These are phyloP conservation scores for Flammula alnicola DNA, from an alignment of 1,284 basidiomycete species.

Conservation along the genomic window DNA sequence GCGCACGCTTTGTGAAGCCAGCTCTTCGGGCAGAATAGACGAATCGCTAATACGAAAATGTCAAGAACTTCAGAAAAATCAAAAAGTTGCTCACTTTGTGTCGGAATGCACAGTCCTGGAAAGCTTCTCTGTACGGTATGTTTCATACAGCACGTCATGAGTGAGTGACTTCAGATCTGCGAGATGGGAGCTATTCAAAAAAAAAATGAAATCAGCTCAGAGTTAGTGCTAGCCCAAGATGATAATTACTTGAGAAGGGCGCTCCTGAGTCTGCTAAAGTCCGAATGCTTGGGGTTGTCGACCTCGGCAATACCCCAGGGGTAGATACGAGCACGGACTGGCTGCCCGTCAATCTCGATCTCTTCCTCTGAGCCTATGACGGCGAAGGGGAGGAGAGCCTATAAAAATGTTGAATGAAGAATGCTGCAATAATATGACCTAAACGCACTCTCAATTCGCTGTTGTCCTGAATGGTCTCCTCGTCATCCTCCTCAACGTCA, in stretches of 20 bases:
- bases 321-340: conserved; percentile 91
- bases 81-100: conserved; percentile 61
- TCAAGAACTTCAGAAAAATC: conserved; percentile 13
- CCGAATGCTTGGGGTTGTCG: conserved; percentile 98
- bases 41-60: conserved; percentile 66
- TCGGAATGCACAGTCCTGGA: conserved; percentile 91
- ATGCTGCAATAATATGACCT: neutral
- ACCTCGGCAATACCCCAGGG: conserved; percentile 99
- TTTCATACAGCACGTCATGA: conserved; percentile 94
- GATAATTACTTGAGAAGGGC: conserved; percentile 82
- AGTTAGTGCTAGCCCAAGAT: neutral
- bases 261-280: conserved; percentile 91
- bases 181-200: conserved; percentile 79
- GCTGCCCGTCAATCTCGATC: conserved; percentile 90
- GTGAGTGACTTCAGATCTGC: conserved; percentile 95
- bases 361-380: conserved; percentile 98
- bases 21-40: conserved; percentile 92
- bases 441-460: conserved; percentile 82
- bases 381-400: conserved; percentile 94
- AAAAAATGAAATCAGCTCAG: conserved; percentile 13
- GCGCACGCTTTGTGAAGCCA: conserved; percentile 94
- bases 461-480: conserved; percentile 98
- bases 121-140: conserved; percentile 98
- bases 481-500: conserved; percentile 98
- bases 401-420: conserved; percentile 15